Base-by-base conservation (phyloP, 768 basidiomycete genomes). In the Scleroderma citrinum region DNA sequence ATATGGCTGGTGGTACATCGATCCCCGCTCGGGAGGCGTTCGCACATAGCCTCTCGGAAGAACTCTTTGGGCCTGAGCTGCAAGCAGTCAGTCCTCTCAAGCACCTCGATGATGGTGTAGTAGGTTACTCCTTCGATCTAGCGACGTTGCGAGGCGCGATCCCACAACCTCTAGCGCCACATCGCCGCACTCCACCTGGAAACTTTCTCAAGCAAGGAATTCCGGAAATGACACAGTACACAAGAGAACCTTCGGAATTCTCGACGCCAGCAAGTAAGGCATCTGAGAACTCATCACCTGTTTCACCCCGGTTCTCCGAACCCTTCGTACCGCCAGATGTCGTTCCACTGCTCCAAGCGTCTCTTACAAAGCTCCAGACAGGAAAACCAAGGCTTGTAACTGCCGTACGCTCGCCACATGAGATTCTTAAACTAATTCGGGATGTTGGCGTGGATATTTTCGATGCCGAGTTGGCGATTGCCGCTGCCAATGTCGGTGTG, bases 381-480 rank as follows among this genome's bases (percentile, higher is more conserved):
- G 39, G 56, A 7, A 92, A 92, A 64, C 76, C 75, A 2, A 85
- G 92, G 21, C 58, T 90, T 13, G 74, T 79, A 24, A 81, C 80
- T 32, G 73, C 74, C 1, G 60, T 73, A 0, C 55, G 59, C 3
- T 81, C 82, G 0, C 92, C 91, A 2, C 92, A 92, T 50, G 85
- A 89, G 46, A 78, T 91, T 13, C 79, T 93, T 3, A 66, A 66
- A 8, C 75, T 91, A 23, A 73, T 92, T 26, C 66, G 68, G 2
- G 70, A 77, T 37, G 71, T 83, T 2, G 91, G 92, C 0, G 59
- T 88, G 14, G 91, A 94, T 59, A 53, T 92, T 0, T 83, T 92
- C 51, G 89, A 92, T 56, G 75, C 78, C 0, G 71, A 72, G 7
- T 93, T 86, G 83, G 87, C 81, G 0, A 78, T 83, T 51, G 65